phyloP scores from a whole-genome alignment of 2,329 filamentous ascomycete genomes.

The Aspergillus luchuensis region DNA sequence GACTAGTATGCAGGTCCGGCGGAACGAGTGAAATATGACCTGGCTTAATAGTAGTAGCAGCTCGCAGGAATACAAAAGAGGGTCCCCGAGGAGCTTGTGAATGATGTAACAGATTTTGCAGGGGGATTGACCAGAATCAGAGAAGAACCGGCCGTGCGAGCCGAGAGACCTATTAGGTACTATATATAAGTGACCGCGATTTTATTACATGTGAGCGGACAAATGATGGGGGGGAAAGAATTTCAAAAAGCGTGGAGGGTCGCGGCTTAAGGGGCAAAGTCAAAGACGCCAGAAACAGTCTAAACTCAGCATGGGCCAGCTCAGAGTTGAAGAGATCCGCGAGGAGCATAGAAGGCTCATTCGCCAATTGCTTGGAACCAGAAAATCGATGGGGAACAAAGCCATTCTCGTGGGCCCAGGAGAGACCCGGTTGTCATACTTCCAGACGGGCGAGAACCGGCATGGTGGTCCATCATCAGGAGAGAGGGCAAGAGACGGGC shows the following conservation, averaged over 20 bases:
- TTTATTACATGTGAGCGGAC: background rate
- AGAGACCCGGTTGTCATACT: background rate
- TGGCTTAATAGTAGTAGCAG: background rate
- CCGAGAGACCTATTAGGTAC: background rate
- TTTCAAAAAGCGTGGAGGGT: conserved; percentile 1
- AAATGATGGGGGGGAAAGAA: background rate
- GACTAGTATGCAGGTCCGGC: background rate
- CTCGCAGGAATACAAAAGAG: background rate
- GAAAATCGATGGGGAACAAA: background rate
- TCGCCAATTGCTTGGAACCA: conserved; percentile 1
- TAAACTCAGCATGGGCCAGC: conserved; percentile 2
- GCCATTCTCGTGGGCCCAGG: background rate
- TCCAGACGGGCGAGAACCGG: background rate
- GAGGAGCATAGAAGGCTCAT: background rate
- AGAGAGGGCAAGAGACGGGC: background rate
- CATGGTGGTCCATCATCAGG: background rate
- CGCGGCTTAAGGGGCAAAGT: conserved; percentile 1
- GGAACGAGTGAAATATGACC: background rate
- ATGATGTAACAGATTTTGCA: background rate
- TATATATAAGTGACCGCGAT: background rate
- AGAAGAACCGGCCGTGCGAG: conserved; percentile 1
- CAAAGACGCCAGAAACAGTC: background rate
- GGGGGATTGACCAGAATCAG: background rate
- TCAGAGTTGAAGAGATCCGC: conserved; percentile 3
- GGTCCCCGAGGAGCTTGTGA: conserved; percentile 1